These are phyloP conservation scores for Udeniomyces megalosporus DNA, from an alignment of 768 basidiomycete species.

Conservation along the genomic window DNA sequence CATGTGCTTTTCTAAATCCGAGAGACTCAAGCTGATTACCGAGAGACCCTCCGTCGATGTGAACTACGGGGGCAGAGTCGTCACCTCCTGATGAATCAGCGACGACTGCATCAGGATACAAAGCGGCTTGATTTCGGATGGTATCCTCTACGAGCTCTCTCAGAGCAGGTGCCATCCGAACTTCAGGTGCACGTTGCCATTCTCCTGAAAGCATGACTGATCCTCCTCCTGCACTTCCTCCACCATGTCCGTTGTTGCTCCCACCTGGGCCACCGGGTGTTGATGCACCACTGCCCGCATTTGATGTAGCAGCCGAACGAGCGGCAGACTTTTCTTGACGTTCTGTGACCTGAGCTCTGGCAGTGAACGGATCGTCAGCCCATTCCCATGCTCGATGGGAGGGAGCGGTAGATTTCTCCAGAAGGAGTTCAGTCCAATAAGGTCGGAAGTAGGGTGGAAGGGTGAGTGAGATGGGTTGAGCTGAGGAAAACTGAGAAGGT, in stretches of 20 bases:
- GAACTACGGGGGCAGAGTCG: slow-evolving; percentile 14
- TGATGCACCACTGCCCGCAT: slow-evolving; percentile 30
- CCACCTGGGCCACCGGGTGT: background rate
- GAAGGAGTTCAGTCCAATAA: slow-evolving; percentile 64
- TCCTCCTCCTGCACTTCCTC: slow-evolving; percentile 27
- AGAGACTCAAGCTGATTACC: slow-evolving; percentile 43
- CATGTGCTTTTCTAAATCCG: slow-evolving; percentile 43
- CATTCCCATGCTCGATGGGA: slow-evolving; percentile 74
- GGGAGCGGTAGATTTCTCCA: slow-evolving; percentile 50
- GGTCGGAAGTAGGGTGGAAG: slow-evolving; percentile 72
- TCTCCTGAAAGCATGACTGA: slow-evolving; percentile 15
- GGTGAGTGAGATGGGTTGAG: slow-evolving; percentile 32
- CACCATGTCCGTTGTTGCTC: slow-evolving; percentile 16
- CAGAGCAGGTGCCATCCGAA: slow-evolving; percentile 60
- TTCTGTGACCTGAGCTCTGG: slow-evolving; percentile 48
- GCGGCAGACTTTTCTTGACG: slow-evolving; percentile 40
- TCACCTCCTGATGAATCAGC: slow-evolving; percentile 23
- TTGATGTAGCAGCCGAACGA: slow-evolving; percentile 20
- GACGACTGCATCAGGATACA: slow-evolving; percentile 28
- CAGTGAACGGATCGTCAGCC: slow-evolving; percentile 67
- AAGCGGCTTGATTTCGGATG: slow-evolving; percentile 42
- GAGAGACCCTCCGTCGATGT: slow-evolving; percentile 36
- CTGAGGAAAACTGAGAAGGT: slow-evolving; percentile 22
- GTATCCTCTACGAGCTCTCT: slow-evolving; percentile 66
- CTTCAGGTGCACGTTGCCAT: slow-evolving; percentile 41